A percentile compares a stretch with the other conserved stretches of the same genome.
Evolutionary conservation across 306 rosid species (phyloP).

Genomic region (Hippophae gyantsensis): DNA sequence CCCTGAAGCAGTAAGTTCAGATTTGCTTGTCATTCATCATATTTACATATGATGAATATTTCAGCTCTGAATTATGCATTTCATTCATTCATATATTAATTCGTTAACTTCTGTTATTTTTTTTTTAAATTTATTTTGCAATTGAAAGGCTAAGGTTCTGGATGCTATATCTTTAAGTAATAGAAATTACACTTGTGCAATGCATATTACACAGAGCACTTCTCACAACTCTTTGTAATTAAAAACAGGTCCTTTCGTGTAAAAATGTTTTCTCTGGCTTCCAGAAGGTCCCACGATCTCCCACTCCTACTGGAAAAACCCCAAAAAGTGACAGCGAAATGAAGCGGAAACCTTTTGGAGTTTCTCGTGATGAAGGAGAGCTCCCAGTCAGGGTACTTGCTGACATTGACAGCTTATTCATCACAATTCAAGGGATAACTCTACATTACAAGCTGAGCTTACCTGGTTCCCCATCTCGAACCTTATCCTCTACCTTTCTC

Average conservation of each 20-base stretch:
- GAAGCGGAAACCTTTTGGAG: slow-evolving; percentile 56
- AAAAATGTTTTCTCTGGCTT: slow-evolving; percentile 78
- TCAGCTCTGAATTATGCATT: neutral
- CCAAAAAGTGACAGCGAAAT: slow-evolving; percentile 91
- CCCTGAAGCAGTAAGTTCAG: slow-evolving; percentile 73
- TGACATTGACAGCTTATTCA: slow-evolving; percentile 72
- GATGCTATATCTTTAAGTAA: neutral
- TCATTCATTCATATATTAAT: too few species aligned
- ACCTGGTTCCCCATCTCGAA: slow-evolving; percentile 65
- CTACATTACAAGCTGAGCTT: slow-evolving; percentile 82
- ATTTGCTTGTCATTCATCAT: neutral
- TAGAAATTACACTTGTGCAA: too few species aligned
- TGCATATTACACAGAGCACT: too few species aligned
- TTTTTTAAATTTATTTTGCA: too few species aligned
- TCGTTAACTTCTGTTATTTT: too few species aligned
- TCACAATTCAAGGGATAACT: slow-evolving; percentile 61
- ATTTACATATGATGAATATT: neutral
- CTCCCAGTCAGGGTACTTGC: slow-evolving; percentile 62
- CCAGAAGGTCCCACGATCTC: slow-evolving; percentile 92
- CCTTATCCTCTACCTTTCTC: slow-evolving; percentile 39
- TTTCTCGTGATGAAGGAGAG: slow-evolving; percentile 59
- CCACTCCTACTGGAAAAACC: slow-evolving; percentile 74
- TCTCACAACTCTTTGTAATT: neutral
- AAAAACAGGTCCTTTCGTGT: slow-evolving; percentile 73
- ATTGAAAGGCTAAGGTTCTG: too few species aligned